Conservation (phyloP, 768 basidiomycete species). For the Sporobolomyces pararoseus region DNA sequence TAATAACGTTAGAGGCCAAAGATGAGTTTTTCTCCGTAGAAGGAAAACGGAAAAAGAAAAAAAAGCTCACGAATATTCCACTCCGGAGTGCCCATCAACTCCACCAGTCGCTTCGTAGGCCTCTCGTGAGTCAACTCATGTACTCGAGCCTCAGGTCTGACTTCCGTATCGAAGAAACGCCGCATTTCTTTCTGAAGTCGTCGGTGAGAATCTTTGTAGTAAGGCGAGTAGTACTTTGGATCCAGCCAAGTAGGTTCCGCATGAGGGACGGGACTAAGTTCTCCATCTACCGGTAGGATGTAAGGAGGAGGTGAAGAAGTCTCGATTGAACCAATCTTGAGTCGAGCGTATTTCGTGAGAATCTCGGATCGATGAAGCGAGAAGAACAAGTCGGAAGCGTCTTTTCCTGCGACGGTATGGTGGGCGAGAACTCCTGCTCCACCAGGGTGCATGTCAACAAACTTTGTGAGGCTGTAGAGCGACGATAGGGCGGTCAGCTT, state of each 20-base stretch:
- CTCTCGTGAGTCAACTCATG: constrained; percentile 32
- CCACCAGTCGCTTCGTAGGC: constrained; percentile 31
- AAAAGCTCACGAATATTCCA: constrained; percentile 48
- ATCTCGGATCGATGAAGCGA: constrained; percentile 44
- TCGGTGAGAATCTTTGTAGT: constrained; percentile 68
- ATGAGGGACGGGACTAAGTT: constrained; percentile 70
- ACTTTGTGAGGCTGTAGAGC: constrained; percentile 70
- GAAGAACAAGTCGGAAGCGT: constrained; percentile 38
- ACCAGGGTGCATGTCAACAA: constrained; percentile 77
- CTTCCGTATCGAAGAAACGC: constrained; percentile 64
- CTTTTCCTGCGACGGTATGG: constrained; percentile 62
- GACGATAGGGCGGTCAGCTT: too few relatives aligned
- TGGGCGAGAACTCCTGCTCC: constrained; percentile 71
- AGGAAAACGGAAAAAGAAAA: too few relatives aligned
- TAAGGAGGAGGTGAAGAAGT: constrained; percentile 48
- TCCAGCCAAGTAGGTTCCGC: constrained; percentile 80
- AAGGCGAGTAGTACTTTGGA: constrained; percentile 66
- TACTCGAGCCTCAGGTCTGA: constrained; percentile 50
- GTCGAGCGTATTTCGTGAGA: constrained; percentile 44
- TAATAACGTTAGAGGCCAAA: background rate
- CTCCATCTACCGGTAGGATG: constrained; percentile 56
- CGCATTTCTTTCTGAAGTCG: constrained; percentile 62
- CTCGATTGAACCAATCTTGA: constrained; percentile 36
- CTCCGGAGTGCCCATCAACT: constrained; percentile 30
- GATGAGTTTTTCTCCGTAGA: too few relatives aligned